Conservation (phyloP, 2,329 filamentous ascomycete genomes). For the Tolypocladium guangdongense region DNA sequence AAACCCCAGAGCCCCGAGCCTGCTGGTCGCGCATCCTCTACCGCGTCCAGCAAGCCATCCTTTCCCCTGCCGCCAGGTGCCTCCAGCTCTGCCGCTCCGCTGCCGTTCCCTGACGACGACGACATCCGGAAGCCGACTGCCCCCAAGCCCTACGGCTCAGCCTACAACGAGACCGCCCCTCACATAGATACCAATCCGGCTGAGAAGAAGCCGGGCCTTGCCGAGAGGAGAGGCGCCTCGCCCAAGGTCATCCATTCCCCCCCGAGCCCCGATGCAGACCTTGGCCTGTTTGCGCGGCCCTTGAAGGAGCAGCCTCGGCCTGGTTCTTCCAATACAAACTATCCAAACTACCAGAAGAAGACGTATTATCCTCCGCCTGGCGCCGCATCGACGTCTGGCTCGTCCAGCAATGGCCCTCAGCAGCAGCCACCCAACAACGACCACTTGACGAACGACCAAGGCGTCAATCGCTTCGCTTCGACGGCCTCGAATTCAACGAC, state of each 20-base stretch:
- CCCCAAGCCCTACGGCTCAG: constrained; percentile 33
- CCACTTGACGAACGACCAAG: constrained; percentile 25
- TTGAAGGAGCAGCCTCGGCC: constrained; percentile 31
- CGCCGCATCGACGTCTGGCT: constrained; percentile 17
- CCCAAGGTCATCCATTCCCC: constrained; percentile 79
- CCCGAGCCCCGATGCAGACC: constrained; percentile 63
- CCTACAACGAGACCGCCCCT: constrained; percentile 38
- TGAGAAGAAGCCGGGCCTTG: constrained; percentile 55
- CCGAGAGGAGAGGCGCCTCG: constrained; percentile 70
- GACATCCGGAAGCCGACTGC: constrained; percentile 35
- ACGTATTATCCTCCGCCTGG: constrained; percentile 51
- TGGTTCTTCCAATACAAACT: constrained; percentile 28
- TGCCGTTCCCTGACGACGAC: constrained; percentile 67
- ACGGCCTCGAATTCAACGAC: constrained; percentile 92
- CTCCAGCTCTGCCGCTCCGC: constrained; percentile 54
- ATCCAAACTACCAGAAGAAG: constrained; percentile 43
- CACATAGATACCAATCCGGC: constrained; percentile 44
- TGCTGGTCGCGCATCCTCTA: constrained; percentile 25
- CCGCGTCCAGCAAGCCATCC: constrained; percentile 38
- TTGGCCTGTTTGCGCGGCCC: constrained; percentile 68
- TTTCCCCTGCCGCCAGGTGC: constrained; percentile 58
- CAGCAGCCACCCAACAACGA: constrained; percentile 10
- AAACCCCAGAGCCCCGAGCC: constrained; percentile 62
- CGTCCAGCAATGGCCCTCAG: constrained; percentile 19
- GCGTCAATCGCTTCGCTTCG: constrained; percentile 56